Evolutionary conservation across 2,329 filamentous ascomycete genomes (phyloP), one percentile per base, ranked within the genome.

Genomic region (Pseudogymnoascus sp.): DNA sequence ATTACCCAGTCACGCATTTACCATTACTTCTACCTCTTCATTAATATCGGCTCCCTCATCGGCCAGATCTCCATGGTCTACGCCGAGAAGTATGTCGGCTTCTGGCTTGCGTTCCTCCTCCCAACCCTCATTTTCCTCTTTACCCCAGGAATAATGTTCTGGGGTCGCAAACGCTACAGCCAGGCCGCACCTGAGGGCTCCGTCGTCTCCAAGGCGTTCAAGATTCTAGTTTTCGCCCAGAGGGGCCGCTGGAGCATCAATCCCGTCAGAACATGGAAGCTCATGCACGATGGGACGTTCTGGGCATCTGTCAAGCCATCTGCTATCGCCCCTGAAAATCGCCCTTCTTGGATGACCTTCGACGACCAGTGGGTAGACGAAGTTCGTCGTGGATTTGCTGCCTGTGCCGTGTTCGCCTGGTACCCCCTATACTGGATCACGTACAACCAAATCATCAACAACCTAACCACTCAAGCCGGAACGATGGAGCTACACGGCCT

Each of bases 341-440:
- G 85, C 78, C 88, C 88, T 0, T 58, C 61, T 0, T 92, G 88
- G 88, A 91, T 92, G 86, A 88, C 85, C 0, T 91, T 91, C 67
- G 89, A 92, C 64, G 90, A 93, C 68, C 84, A 83, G 59, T 92
- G 88, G 88, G 86, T 91, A 60, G 83, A 84, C 68, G 85, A 89
- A 67, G 81, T 87, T 12, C 77, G 78, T 62, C 83, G 86, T 70
- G 78, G 62, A 74, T 79, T 70, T 75, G 76, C 68, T 68, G 87
- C 86, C 62, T 89, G 87, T 77, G 80, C 83, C 66, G 87, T 90
- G 36, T 92, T 89, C 73, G 73, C 85, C 65, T 91, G 87, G 78
- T 82, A 86, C 62, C 87, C 88, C 41, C 80, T 86, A 66, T 85
- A 83, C 75, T 84, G 82, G 65, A 78, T 89, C 25, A 82, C 84